Conservation (phyloP, 768 basidiomycete species). For the Kondoa subrosea region DNA sequence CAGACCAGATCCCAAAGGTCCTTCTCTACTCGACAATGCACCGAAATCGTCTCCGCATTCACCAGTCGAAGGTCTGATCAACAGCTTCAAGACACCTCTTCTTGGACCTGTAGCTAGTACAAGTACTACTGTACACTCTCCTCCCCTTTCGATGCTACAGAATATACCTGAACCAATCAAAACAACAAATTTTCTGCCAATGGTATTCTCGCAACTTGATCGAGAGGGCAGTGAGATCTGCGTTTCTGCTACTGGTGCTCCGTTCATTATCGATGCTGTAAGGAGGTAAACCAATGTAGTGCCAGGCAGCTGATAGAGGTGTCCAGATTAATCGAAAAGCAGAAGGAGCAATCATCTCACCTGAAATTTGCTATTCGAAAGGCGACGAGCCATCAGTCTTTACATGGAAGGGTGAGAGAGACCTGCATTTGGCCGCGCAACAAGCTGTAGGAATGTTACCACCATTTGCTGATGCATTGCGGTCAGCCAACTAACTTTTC, state of each 20-base stretch:
- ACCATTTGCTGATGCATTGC: not conserved
- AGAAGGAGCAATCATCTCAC: not conserved
- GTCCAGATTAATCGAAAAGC: not conserved
- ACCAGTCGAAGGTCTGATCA: not conserved
- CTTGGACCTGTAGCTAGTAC: not conserved
- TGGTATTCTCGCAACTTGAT: not conserved
- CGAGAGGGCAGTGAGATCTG: not conserved
- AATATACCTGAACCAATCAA: too few relatives aligned
- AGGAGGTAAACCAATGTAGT: not conserved
- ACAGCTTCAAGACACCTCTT: not conserved
- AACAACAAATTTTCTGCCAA: not conserved
- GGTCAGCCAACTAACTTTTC: not conserved
- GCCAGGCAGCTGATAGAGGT: not conserved
- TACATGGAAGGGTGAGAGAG: not conserved
- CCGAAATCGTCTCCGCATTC: not conserved
- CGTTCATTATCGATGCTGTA: not conserved
- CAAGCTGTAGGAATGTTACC: not conserved
- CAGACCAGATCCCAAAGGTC: not conserved
- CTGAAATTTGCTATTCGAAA: not conserved
- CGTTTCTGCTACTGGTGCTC: not conserved
- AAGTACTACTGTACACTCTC: too few relatives aligned
- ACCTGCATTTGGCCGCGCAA: not conserved
- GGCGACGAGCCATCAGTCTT: not conserved
- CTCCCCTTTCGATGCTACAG: too few relatives aligned
- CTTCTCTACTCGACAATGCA: not conserved